Percentiles rank a stretch among this genome's conserved stretches.
phyloP scores from a whole-genome alignment of 75 land plant species.

The Selaginella tamariscina region DNA sequence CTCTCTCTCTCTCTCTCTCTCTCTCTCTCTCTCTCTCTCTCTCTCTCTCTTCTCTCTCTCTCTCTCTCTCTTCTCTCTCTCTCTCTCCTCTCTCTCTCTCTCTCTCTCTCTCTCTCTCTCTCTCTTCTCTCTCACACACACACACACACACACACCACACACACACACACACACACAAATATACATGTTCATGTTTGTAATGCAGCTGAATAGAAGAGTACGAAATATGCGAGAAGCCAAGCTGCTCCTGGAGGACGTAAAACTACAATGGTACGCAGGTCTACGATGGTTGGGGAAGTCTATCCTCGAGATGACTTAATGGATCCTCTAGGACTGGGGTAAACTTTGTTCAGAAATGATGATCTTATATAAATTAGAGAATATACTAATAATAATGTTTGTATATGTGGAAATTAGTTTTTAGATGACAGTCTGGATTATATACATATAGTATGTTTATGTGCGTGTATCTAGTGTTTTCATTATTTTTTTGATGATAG shows the following conservation, averaged over 20 bases:
- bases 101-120: not conserved
- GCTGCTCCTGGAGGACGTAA: constrained; percentile 39
- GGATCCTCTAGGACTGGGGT: constrained; percentile 95
- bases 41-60: not conserved
- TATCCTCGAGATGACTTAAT: constrained; percentile 66
- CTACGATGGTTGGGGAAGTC: constrained; percentile 39
- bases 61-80: not conserved
- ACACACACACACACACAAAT: not conserved
- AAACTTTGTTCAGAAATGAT: too few species aligned
- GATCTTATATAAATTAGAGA: too few species aligned
- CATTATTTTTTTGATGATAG: too few species aligned
- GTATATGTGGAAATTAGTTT: too few species aligned
- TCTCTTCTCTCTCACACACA: too few species aligned
- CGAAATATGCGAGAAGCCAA: constrained; percentile 87
- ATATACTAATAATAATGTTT: too few species aligned
- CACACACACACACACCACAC: too few species aligned
- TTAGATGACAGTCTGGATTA: too few species aligned
- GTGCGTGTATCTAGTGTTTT: too few species aligned
- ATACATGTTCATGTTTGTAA: not conserved
- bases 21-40: too few species aligned
- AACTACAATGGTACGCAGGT: constrained; percentile 21
- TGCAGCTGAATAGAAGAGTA: constrained; percentile 71
- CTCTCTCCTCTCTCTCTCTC: not conserved
- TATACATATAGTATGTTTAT: too few species aligned
- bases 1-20: too few species aligned